Evolutionary conservation across 164 flowering plant genomes (phyloP).

Genomic region (Sextonia rubra): DNA sequence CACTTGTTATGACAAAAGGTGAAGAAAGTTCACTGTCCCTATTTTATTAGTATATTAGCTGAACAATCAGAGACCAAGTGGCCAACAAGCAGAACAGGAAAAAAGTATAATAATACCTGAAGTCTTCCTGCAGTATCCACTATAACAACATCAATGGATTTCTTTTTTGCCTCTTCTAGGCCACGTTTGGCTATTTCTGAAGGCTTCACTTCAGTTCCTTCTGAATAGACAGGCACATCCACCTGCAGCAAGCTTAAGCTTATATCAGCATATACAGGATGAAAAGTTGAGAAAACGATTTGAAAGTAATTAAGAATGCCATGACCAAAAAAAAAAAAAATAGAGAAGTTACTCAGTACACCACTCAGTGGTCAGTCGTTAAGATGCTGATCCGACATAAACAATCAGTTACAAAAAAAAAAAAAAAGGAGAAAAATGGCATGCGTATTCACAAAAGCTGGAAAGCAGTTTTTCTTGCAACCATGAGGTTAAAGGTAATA

Average conservation of each 20-base stretch:
- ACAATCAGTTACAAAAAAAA: background rate
- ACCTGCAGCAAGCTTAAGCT: constrained; percentile 58
- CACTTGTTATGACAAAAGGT: too few species aligned
- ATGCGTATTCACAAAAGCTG: background rate
- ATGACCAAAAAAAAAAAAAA: background rate
- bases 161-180: constrained; percentile 74
- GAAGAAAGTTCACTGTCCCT: too few species aligned
- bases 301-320: background rate
- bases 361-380: background rate
- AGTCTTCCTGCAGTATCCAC: constrained; percentile 99
- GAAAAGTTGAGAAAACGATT: background rate
- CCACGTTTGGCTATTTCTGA: constrained; percentile 88
- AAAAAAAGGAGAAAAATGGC: background rate
- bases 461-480: background rate
- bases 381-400: background rate
- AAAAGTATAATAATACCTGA: constrained; percentile 53
- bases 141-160: constrained; percentile 80
- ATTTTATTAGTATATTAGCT: background rate
- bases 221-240: constrained; percentile 85
- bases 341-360: too few species aligned
- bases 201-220: constrained; percentile 83
- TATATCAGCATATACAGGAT: constrained; percentile 1
- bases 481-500: background rate
- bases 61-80: background rate
- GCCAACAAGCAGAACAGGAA: constrained; percentile 4